phyloP scores from a whole-genome alignment of 805 yeast species.

The Lachancea dasiensis region DNA sequence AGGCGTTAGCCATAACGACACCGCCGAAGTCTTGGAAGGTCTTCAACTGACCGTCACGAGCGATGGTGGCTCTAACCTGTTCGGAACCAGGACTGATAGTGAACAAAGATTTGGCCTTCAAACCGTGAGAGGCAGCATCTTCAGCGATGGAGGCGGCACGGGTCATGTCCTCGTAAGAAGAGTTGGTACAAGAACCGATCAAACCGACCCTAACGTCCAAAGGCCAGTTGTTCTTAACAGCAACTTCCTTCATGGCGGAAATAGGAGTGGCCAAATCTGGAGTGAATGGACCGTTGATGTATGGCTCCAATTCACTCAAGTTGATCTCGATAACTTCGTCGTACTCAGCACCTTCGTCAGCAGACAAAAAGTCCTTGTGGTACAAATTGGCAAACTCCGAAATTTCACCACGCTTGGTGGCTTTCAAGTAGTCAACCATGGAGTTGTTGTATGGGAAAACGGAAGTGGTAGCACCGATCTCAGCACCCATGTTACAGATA shows the following conservation, averaged over 20 bases:
- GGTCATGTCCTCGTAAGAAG: conserved; percentile 97
- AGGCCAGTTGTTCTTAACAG: conserved; percentile 88
- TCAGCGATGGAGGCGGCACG: conserved; percentile 89
- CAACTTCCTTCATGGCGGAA: conserved; percentile 78
- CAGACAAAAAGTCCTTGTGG: conserved; percentile 62
- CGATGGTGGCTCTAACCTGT: conserved; percentile 97
- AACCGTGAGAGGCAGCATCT: conserved; percentile 87
- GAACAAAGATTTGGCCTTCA: conserved; percentile 85
- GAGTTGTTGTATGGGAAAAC: conserved; percentile 94
- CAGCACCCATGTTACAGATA: conserved; percentile 99
- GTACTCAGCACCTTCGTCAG: conserved; percentile 90
- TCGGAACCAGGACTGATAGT: conserved; percentile 98
- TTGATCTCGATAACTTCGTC: conserved; percentile 91
- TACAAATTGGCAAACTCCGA: conserved; percentile 73
- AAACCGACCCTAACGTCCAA: conserved; percentile 86
- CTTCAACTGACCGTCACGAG: conserved; percentile 87
- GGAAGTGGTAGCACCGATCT: conserved; percentile 97
- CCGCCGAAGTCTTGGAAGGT: conserved; percentile 92
- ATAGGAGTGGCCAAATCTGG: conserved; percentile 97
- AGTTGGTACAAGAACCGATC: conserved; percentile 98
- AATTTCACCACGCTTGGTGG: conserved; percentile 80
- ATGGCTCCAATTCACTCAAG: conserved; percentile 85
- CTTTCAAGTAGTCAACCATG: conserved; percentile 78
- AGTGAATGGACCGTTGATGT: conserved; percentile 96
- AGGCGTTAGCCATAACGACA: conserved; percentile 91